phyloP scores from a whole-genome alignment of 1,284 basidiomycete species.

The Ustilago tritici region DNA sequence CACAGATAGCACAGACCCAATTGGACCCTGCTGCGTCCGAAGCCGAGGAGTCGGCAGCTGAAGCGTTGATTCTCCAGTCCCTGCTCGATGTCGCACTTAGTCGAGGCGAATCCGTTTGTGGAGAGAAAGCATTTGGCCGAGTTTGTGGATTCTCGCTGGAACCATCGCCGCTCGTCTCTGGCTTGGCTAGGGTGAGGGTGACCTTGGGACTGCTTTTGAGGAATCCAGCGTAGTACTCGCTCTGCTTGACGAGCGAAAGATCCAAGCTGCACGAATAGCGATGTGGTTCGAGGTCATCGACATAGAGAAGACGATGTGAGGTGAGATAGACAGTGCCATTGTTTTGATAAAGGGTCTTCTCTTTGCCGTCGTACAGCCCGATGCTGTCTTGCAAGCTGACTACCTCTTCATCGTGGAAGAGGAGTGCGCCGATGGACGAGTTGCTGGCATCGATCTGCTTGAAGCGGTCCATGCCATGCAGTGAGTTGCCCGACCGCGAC shows the following conservation, averaged over 20 bases:
- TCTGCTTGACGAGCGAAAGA: constrained; percentile 79
- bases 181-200: constrained; percentile 74
- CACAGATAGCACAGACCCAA: constrained; percentile 64
- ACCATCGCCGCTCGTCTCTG: constrained; percentile 27
- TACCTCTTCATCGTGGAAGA: constrained; percentile 61
- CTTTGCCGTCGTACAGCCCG: constrained; percentile 73
- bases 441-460: constrained; percentile 59
- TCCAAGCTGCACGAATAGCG: constrained; percentile 71
- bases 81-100: constrained; percentile 25
- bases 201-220: constrained; percentile 91
- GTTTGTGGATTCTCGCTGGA: constrained; percentile 3
- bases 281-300: constrained; percentile 76
- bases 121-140: constrained; percentile 32
- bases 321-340: constrained; percentile 81
- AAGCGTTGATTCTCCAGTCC: constrained; percentile 43
- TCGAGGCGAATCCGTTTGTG: neutral
- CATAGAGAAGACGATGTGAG: constrained; percentile 85
- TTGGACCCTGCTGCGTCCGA: constrained; percentile 19
- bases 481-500: neutral
- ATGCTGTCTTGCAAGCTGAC: constrained; percentile 59
- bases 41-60: constrained; percentile 35
- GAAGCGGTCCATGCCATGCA: constrained; percentile 61
- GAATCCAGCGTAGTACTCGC: constrained; percentile 91
- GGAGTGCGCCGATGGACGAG: constrained; percentile 58
- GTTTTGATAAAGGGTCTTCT: constrained; percentile 82